phyloP scores from a whole-genome alignment of 345 rosid genomes.

The Diplotaxis tenuifolia region DNA sequence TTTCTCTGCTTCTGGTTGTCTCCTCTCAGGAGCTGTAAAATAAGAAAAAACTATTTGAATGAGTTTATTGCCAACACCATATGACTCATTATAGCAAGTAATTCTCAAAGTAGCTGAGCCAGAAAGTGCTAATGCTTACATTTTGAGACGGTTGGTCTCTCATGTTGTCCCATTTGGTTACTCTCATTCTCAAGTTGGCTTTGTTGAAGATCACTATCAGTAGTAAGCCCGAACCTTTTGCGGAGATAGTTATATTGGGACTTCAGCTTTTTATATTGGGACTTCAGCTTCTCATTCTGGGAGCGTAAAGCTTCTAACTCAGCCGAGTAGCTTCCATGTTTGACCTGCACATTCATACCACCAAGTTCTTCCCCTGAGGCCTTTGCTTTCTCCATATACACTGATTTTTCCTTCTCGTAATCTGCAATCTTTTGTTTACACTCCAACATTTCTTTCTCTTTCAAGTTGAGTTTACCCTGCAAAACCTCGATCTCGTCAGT shows the following conservation, averaged over 20 bases:
- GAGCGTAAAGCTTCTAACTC: conserved; percentile 43
- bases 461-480: conserved; percentile 43
- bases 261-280: conserved; percentile 66
- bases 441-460: conserved; percentile 30
- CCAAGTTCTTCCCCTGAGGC: conserved; percentile 45
- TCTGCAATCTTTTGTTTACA: conserved; percentile 42
- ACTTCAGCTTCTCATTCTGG: conserved; percentile 49
- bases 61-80: neutral
- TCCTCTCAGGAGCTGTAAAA: conserved; percentile 39
- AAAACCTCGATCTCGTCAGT: conserved; percentile 40
- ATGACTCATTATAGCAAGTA: neutral
- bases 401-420: conserved; percentile 41
- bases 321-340: conserved; percentile 29
- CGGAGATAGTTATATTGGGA: conserved; percentile 65
- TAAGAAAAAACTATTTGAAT: neutral
- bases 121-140: conserved; percentile 42
- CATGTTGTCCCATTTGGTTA: conserved; percentile 35
- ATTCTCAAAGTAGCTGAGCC: neutral
- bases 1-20: conserved; percentile 28
- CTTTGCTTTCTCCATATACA: conserved; percentile 38
- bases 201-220: conserved; percentile 41
- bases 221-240: conserved; percentile 47
- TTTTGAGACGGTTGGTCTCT: conserved; percentile 35
- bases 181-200: conserved; percentile 41
- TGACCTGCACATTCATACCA: conserved; percentile 37